These are phyloP conservation scores for Mycena belliarum DNA, from an alignment of 768 basidiomycete genomes.

Conservation along the genomic window DNA sequence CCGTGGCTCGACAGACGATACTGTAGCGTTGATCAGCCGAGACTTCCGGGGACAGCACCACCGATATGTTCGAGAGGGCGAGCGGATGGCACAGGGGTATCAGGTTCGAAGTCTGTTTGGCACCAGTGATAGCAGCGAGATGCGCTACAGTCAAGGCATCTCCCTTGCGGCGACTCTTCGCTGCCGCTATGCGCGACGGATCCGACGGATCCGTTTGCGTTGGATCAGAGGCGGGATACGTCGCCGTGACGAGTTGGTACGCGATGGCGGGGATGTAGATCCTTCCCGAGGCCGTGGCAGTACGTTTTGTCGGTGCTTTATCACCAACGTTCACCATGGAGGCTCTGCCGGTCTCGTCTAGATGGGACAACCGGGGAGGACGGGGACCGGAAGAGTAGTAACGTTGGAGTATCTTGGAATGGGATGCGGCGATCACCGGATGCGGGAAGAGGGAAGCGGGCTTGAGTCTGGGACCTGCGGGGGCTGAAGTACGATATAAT, in stretches of 20 bases:
- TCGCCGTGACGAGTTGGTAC: constrained; percentile 59
- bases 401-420: not conserved
- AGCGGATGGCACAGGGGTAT: constrained; percentile 90
- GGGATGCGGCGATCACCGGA: not conserved
- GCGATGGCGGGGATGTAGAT: constrained; percentile 69
- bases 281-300: constrained; percentile 73
- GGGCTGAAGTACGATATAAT: not conserved
- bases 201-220: constrained; percentile 7
- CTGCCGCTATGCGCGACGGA: constrained; percentile 36
- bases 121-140: constrained; percentile 84
- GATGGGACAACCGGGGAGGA: constrained; percentile 57
- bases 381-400: constrained; percentile 19
- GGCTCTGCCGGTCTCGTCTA: constrained; percentile 70
- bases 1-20: constrained; percentile 66
- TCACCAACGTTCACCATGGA: constrained; percentile 81
- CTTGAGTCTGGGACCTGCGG: not conserved
- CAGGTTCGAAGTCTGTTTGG: constrained; percentile 79
- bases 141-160: constrained; percentile 76
- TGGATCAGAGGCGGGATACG: constrained; percentile 30
- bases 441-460: not conserved
- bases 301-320: constrained; percentile 63
- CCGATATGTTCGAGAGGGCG: constrained; percentile 67
- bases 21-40: constrained; percentile 37
- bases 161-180: constrained; percentile 64
- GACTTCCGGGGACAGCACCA: constrained; percentile 54